phyloP scores from a whole-genome alignment of 2,329 filamentous ascomycete genomes.

The Geosmithia flava region DNA sequence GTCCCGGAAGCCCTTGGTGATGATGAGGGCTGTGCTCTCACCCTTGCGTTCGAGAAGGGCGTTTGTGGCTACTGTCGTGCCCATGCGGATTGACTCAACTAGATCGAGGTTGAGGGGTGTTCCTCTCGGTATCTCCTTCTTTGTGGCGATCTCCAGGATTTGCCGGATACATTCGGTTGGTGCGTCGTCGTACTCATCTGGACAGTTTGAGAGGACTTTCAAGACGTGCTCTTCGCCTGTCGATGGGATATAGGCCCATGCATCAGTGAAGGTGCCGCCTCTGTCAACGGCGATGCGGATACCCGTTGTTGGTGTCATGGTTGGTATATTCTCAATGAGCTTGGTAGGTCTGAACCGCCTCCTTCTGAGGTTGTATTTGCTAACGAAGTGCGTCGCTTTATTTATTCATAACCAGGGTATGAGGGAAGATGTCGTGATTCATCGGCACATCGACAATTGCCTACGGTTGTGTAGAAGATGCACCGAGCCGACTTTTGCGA shows the following conservation, averaged over 20 bases:
- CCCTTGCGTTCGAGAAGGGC: slow-evolving; percentile 82
- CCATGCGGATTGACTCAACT: slow-evolving; percentile 91
- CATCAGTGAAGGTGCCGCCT: slow-evolving; percentile 14
- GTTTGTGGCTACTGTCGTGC: slow-evolving; percentile 89
- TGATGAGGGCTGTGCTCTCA: slow-evolving; percentile 74
- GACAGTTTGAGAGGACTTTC: slow-evolving; percentile 86
- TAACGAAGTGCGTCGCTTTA: not conserved
- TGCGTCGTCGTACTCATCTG: slow-evolving; percentile 83
- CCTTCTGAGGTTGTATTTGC: too few species aligned
- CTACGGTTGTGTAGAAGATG: too few species aligned
- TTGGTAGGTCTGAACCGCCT: too few species aligned
- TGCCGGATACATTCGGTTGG: slow-evolving; percentile 87
- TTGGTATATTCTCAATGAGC: not conserved
- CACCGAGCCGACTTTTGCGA: too few species aligned
- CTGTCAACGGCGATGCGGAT: slow-evolving; percentile 15
- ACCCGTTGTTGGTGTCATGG: slow-evolving; percentile 5
- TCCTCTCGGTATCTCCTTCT: slow-evolving; percentile 64
- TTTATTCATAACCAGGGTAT: too few species aligned
- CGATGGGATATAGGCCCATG: slow-evolving; percentile 64
- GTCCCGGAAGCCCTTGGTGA: slow-evolving; percentile 79
- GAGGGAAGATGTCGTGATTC: too few species aligned
- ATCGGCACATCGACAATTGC: too few species aligned
- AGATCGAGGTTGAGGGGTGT: slow-evolving; percentile 66
- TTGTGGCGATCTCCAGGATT: slow-evolving; percentile 66
- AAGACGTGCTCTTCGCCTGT: slow-evolving; percentile 58